phyloP scores from a whole-genome alignment of 208 protist species.

The Leishmania major region DNA sequence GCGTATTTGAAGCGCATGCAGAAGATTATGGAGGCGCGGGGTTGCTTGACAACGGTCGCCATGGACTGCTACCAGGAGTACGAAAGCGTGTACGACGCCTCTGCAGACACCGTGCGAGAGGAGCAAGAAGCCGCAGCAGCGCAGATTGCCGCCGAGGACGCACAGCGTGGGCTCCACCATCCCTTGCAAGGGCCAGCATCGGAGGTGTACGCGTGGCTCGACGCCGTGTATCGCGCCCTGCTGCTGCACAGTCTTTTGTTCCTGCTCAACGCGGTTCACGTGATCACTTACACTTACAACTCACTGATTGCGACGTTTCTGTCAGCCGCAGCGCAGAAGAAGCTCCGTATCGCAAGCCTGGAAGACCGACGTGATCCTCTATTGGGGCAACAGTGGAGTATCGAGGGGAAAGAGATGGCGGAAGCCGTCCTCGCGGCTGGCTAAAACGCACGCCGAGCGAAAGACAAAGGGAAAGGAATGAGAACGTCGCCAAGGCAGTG shows the following conservation, averaged over 20 bases:
- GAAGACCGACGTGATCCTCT: slow-evolving; percentile 43
- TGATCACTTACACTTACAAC: slow-evolving; percentile 51
- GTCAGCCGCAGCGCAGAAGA: slow-evolving; percentile 7
- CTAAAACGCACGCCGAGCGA: neutral
- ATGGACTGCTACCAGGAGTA: slow-evolving; percentile 28
- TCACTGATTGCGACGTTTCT: slow-evolving; percentile 20
- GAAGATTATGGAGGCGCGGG: slow-evolving; percentile 10
- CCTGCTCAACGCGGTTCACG: slow-evolving; percentile 37
- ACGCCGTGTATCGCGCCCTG: slow-evolving; percentile 36
- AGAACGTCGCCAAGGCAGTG: neutral
- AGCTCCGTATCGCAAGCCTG: slow-evolving; percentile 30
- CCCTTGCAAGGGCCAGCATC: neutral
- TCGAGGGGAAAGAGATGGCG: slow-evolving; percentile 7
- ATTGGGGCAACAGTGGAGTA: neutral
- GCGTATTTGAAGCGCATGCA: slow-evolving; percentile 50
- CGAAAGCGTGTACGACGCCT: slow-evolving; percentile 54
- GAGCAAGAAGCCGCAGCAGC: slow-evolving; percentile 43
- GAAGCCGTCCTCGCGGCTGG: neutral
- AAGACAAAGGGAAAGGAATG: neutral
- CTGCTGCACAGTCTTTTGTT: slow-evolving; percentile 49
- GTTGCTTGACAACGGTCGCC: neutral
- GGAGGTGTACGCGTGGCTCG: slow-evolving; percentile 6
- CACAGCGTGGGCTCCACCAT: neutral
- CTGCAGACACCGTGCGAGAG: slow-evolving; percentile 27
- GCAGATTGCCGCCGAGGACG: slow-evolving; percentile 35